These are phyloP conservation scores for Pholiota conissans DNA, from an alignment of 768 basidiomycete species.

Conservation along the genomic window DNA sequence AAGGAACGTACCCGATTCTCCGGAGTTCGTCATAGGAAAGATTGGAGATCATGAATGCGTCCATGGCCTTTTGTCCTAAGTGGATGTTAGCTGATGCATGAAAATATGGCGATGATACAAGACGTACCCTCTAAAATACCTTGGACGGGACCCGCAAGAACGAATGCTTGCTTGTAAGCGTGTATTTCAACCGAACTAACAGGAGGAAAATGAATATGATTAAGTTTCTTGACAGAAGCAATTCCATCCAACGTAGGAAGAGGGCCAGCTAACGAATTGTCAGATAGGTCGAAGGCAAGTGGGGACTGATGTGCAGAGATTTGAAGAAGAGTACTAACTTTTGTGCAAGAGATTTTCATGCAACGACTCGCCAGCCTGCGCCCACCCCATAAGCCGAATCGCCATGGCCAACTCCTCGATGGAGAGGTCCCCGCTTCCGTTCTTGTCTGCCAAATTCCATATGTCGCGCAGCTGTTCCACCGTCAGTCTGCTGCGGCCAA, in stretches of 20 bases:
- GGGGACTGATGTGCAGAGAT: neutral
- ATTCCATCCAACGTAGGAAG: constrained; percentile 37
- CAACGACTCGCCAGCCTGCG: constrained; percentile 51
- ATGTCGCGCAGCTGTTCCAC: constrained; percentile 56
- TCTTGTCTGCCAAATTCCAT: constrained; percentile 64
- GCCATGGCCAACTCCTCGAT: constrained; percentile 57
- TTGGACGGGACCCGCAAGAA: constrained; percentile 46
- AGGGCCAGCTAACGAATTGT: constrained; percentile 49
- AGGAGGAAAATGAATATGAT: constrained; percentile 41
- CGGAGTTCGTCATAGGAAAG: constrained; percentile 59
- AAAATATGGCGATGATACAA: neutral
- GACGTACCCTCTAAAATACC: constrained; percentile 54
- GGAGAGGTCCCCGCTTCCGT: constrained; percentile 56
- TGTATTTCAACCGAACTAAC: constrained; percentile 51
- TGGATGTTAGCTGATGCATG: neutral
- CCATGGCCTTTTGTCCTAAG: constrained; percentile 57
- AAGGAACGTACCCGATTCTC: constrained; percentile 53
- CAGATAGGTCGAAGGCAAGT: neutral
- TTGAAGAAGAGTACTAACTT: constrained; percentile 36
- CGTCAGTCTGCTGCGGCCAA: constrained; percentile 53
- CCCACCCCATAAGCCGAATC: constrained; percentile 64
- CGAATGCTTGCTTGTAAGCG: constrained; percentile 57
- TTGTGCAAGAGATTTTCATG: constrained; percentile 39
- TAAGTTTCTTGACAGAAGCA: constrained; percentile 14
- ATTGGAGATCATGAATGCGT: constrained; percentile 62